A percentile compares a stretch with the other conserved stretches of the same genome.
phyloP scores from a whole-genome alignment of 1,284 basidiomycete genomes.

The Cutaneotrichosporon mucoides region DNA sequence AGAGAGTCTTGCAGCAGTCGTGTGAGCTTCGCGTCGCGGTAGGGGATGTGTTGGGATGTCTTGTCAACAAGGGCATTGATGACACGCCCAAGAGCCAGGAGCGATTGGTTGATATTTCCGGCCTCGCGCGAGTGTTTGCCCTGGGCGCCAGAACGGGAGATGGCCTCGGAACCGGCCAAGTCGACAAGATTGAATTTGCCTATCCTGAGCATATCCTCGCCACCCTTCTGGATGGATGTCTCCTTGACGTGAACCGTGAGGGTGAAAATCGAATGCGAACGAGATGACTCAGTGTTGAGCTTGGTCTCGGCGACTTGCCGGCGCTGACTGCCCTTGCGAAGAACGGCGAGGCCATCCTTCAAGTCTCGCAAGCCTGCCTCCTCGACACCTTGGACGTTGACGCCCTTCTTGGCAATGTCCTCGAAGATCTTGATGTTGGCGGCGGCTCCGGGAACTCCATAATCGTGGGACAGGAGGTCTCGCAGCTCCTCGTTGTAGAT shows the following conservation, averaged over 20 bases:
- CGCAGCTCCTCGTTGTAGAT: slow-evolving; percentile 99
- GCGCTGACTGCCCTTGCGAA: slow-evolving; percentile 83
- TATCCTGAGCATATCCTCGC: slow-evolving; percentile 85
- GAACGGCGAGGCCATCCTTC: slow-evolving; percentile 74
- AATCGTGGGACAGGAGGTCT: slow-evolving; percentile 78
- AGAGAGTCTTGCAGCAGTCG: slow-evolving; percentile 97
- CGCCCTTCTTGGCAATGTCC: slow-evolving; percentile 70
- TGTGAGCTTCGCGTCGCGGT: slow-evolving; percentile 85
- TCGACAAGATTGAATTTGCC: slow-evolving; percentile 98
- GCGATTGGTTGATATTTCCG: slow-evolving; percentile 98
- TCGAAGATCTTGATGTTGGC: slow-evolving; percentile 79
- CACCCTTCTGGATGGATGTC: slow-evolving; percentile 54
- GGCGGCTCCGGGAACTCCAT: slow-evolving; percentile 55
- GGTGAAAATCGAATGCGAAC: slow-evolving; percentile 97
- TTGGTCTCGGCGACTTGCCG: slow-evolving; percentile 94
- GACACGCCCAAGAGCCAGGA: slow-evolving; percentile 91
- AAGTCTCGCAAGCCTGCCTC: slow-evolving; percentile 81
- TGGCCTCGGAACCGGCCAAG: slow-evolving; percentile 95
- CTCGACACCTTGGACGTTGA: slow-evolving; percentile 91
- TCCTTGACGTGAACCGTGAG: slow-evolving; percentile 93
- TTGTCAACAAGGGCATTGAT: slow-evolving; percentile 96
- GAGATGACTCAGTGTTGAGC: slow-evolving; percentile 92
- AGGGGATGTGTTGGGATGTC: slow-evolving; percentile 78
- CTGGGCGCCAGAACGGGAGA: slow-evolving; percentile 91
- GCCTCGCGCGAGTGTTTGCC: slow-evolving; percentile 94